Evolutionary conservation across 805 yeast species (phyloP).

Genomic region (Candida insectalens): DNA sequence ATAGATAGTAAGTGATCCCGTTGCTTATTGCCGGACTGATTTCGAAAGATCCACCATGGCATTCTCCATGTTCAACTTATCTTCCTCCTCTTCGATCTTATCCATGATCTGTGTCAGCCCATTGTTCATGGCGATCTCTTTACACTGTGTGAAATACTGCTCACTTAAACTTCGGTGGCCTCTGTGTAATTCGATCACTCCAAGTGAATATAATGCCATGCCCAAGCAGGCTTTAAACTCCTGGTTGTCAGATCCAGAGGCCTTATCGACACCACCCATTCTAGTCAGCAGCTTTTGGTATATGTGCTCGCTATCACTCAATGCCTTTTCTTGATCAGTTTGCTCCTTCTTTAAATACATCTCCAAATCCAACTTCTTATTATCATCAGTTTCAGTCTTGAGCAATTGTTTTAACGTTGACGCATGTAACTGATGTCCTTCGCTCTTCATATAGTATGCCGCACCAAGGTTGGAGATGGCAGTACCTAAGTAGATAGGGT

Average conservation of each 20-base stretch:
- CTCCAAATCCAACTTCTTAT: conserved; percentile 3
- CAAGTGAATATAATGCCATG: conserved; percentile 75
- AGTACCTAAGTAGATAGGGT: conserved; percentile 12
- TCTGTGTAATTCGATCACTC: conserved; percentile 64
- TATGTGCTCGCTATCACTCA: conserved; percentile 12
- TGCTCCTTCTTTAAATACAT: conserved; percentile 7
- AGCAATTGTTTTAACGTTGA: conserved; percentile 4
- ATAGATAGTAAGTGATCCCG: too few species aligned
- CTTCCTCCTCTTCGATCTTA: conserved; percentile 52
- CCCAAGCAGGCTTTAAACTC: conserved; percentile 32
- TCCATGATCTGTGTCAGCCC: conserved; percentile 52
- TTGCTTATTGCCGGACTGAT: too few species aligned
- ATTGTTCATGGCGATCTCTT: conserved; percentile 57
- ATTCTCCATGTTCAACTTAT: neutral
- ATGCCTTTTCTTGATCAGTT: conserved; percentile 6
- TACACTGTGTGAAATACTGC: conserved; percentile 54
- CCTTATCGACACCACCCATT: conserved; percentile 3
- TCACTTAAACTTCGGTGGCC: conserved; percentile 44
- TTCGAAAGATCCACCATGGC: neutral
- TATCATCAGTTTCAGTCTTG: conserved; percentile 1
- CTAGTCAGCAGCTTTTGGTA: conserved; percentile 11
- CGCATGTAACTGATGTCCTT: conserved; percentile 8
- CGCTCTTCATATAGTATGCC: conserved; percentile 16
- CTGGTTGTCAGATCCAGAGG: conserved; percentile 2
- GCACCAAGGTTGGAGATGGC: conserved; percentile 20